Percentiles rank a stretch among this genome's conserved stretches.
Evolutionary conservation across 441 rosid genomes (phyloP).

Genomic region (Rhodomyrtus psidioides): DNA sequence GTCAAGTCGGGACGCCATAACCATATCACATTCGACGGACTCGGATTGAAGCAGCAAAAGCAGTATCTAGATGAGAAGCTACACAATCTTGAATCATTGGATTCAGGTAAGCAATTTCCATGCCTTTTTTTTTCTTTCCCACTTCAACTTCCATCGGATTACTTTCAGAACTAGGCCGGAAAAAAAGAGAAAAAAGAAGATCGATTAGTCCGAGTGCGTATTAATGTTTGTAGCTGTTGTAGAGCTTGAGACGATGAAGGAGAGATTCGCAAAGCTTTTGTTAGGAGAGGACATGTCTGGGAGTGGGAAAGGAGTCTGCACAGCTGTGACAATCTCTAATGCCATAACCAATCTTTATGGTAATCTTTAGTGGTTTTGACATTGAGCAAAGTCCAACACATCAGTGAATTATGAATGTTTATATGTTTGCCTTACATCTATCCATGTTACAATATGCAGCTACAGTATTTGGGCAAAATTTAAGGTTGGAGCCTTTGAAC

Average conservation of each 20-base stretch:
- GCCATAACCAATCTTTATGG: constrained; percentile 7
- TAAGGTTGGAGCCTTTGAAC: constrained; percentile 49
- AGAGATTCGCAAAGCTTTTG: constrained; percentile 1
- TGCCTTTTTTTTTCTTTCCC: not conserved
- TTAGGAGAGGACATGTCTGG: constrained; percentile 8
- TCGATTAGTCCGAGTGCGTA: not conserved
- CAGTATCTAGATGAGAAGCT: not conserved
- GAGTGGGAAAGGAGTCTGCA: constrained; percentile 8
- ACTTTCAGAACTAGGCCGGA: not conserved
- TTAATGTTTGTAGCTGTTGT: not conserved
- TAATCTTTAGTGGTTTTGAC: not conserved
- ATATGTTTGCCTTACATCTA: not conserved
- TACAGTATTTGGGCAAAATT: constrained; percentile 55
- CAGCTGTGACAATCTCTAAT: constrained; percentile 2
- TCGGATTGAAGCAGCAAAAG: not conserved
- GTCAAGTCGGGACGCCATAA: constrained; percentile 3
- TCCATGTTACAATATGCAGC: constrained; percentile 20
- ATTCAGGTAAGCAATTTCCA: not conserved
- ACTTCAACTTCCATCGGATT: not conserved
- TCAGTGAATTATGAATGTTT: not conserved
- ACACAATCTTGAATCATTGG: not conserved
- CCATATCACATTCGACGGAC: not conserved
- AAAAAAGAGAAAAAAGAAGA: not conserved
- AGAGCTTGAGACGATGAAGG: not conserved
- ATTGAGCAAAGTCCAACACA: not conserved